Conservation (phyloP, 1,284 basidiomycete species). For the Rhodotorula sp. region DNA sequence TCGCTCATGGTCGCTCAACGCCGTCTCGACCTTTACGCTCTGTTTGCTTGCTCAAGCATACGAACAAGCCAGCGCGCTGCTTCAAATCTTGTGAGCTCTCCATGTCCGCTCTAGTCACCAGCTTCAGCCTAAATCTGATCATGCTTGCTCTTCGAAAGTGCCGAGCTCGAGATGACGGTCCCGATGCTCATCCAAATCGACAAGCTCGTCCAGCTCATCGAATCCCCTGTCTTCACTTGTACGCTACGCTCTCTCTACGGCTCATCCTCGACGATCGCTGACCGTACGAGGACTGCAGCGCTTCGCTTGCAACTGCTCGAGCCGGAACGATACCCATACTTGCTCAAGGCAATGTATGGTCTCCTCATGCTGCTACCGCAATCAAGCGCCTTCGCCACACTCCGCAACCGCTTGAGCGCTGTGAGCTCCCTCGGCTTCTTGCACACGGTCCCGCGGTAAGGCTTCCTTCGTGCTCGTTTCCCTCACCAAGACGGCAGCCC, state of each 20-base stretch:
- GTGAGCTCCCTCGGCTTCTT: conserved; percentile 93
- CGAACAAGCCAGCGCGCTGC: conserved; percentile 93
- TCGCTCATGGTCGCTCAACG: conserved; percentile 97
- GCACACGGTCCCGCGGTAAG: conserved; percentile 76
- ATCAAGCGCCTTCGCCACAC: conserved; percentile 90
- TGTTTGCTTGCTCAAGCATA: conserved; percentile 97
- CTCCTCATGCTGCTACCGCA: conserved; percentile 96
- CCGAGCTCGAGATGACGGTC: conserved; percentile 94
- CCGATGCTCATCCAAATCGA: conserved; percentile 93
- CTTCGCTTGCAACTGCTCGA: conserved; percentile 95
- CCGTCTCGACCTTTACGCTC: conserved; percentile 91
- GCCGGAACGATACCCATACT: conserved; percentile 90
- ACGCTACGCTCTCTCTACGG: conserved; percentile 47
- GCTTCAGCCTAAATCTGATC: too few species aligned
- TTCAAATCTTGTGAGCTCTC: conserved; percentile 83
- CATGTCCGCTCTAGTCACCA: background rate
- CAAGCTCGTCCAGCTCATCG: conserved; percentile 96
- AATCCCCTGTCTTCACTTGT: conserved; percentile 98
- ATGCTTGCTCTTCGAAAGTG: conserved; percentile 56
- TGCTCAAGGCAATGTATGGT: conserved; percentile 97
- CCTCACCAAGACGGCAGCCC: too few species aligned
- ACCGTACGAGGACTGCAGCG: conserved; percentile 52
- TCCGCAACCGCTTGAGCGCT: conserved; percentile 88
- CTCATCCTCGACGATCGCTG: background rate
- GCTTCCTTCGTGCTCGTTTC: conserved; percentile 17